Conservation (phyloP, 1,139 yeast genomes). For the Yamadazyma atmosphaerica region DNA sequence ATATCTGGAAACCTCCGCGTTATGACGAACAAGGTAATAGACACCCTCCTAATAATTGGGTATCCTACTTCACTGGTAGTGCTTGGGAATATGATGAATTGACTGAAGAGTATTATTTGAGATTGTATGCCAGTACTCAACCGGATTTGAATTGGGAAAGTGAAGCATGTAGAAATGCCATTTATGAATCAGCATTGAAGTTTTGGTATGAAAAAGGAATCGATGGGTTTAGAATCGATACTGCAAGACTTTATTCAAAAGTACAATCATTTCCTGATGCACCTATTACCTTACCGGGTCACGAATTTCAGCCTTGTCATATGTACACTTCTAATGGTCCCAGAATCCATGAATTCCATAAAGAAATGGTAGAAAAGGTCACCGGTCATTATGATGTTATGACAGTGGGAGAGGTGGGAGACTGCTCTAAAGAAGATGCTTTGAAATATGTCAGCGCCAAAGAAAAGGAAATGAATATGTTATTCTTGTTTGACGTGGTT, state of each 20-base stretch:
- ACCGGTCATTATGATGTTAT: slow-evolving; percentile 49
- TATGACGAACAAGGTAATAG: slow-evolving; percentile 47
- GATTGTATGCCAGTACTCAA: slow-evolving; percentile 50
- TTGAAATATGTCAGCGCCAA: slow-evolving; percentile 48
- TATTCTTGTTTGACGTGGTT: slow-evolving; percentile 49
- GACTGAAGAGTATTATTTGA: slow-evolving; percentile 54
- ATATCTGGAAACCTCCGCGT: slow-evolving; percentile 52
- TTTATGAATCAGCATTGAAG: slow-evolving; percentile 46
- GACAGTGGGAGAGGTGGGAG: slow-evolving; percentile 58
- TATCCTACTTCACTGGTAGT: slow-evolving; percentile 50
- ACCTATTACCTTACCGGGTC: slow-evolving; percentile 42
- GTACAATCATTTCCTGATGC: slow-evolving; percentile 47
- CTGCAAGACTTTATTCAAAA: slow-evolving; percentile 54
- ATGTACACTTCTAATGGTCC: slow-evolving; percentile 44
- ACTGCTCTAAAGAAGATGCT: slow-evolving; percentile 41
- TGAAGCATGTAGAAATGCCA: slow-evolving; percentile 43
- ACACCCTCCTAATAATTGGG: slow-evolving; percentile 58
- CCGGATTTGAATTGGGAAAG: slow-evolving; percentile 43
- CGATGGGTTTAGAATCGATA: slow-evolving; percentile 59
- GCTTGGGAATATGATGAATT: slow-evolving; percentile 57
- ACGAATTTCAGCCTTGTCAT: slow-evolving; percentile 39
- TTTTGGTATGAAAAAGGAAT: slow-evolving; percentile 58
- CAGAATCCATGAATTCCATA: slow-evolving; percentile 54
- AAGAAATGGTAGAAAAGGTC: slow-evolving; percentile 47
- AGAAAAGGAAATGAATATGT: slow-evolving; percentile 50